A percentile compares a stretch with the other conserved stretches of the same genome.
Evolutionary conservation across 208 protist genomes (phyloP).

Genomic region (Naegleria gruberi): DNA sequence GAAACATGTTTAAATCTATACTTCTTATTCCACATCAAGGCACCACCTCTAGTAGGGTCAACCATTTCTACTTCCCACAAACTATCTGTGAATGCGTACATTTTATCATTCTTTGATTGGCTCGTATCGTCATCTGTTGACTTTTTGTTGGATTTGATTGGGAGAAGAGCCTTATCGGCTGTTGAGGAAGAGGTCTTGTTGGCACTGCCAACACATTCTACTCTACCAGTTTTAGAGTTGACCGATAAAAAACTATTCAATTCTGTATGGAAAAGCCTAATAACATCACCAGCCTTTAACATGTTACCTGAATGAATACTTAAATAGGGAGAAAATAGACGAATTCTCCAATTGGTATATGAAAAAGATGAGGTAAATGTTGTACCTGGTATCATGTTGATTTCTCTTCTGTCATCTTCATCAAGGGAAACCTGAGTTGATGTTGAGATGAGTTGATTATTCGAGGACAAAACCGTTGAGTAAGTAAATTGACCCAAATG

Average conservation of each 20-base stretch:
- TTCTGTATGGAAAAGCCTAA: not conserved
- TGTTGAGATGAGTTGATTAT: not conserved
- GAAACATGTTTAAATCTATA: not conserved
- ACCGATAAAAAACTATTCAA: not conserved
- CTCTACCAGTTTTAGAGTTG: not conserved
- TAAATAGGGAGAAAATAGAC: not conserved
- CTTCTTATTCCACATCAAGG: not conserved
- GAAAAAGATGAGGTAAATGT: not conserved
- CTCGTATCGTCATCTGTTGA: not conserved
- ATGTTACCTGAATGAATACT: not conserved
- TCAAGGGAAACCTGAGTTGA: not conserved
- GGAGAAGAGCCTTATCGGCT: not conserved
- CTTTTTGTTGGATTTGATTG: not conserved
- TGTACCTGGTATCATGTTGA: not conserved
- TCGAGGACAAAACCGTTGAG: not conserved
- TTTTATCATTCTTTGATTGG: not conserved
- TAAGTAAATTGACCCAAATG: not conserved
- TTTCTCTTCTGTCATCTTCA: not conserved
- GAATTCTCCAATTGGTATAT: not conserved
- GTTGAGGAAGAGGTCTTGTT: not conserved
- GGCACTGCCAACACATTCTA: not conserved
- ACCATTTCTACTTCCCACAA: not conserved
- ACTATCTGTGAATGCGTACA: not conserved
- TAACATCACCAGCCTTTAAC: constrained; percentile 3
- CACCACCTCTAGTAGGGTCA: not conserved